Evolutionary conservation across 768 basidiomycete genomes (phyloP), one percentile per base, ranked within the genome.

Genomic region (Lactarius sp.): DNA sequence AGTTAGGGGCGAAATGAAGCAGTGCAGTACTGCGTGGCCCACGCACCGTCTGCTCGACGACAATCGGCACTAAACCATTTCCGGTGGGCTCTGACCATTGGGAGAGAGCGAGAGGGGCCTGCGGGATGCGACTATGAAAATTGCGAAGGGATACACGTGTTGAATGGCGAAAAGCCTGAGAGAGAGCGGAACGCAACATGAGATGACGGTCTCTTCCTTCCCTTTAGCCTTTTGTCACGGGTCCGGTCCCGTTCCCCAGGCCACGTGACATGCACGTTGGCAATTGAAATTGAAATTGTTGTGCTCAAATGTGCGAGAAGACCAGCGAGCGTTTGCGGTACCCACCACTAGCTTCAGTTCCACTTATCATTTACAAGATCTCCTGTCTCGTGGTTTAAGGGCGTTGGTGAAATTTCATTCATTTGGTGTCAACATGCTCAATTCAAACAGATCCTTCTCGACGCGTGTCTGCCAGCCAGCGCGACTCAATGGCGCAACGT

Each of bases 11-110:
- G 57, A 61, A n/a, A 39, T 47, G 55, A 58, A 57, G 37, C 58
- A 61, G 37, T 39, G 39, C 27, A 36, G 54, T 52, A 46, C 33
- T 44, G 51, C 39, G 34, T 7, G 6, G 22, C 34, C 7, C 14
- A 41, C 61, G 69, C 69, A 93, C 92, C 27, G 93, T 94, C 74
- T 94, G 93, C 71, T 96, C 93, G 66, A 96, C 90, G 60, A 96
- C 93, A 51, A 94, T 94, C 41, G 93, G 93, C 22, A 96, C 92
- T 55, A 96, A 81, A 34, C 82, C 80, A 33, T 82, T 77, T 6
- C 82, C 82, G 18, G 80, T 65, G 14, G 76, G 66, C 67, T 77
- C 79, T 56, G 77, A 76, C 71, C 70, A 71, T 46, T 71, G 66
- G 14, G 70, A 60, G 34, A 78, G 75, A 33, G 83, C 76, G 33